Evolutionary conservation across 2,329 filamentous ascomycete species (phyloP), one percentile per base, ranked within the genome.

Genomic region (Teratosphaeria epicoccoides): DNA sequence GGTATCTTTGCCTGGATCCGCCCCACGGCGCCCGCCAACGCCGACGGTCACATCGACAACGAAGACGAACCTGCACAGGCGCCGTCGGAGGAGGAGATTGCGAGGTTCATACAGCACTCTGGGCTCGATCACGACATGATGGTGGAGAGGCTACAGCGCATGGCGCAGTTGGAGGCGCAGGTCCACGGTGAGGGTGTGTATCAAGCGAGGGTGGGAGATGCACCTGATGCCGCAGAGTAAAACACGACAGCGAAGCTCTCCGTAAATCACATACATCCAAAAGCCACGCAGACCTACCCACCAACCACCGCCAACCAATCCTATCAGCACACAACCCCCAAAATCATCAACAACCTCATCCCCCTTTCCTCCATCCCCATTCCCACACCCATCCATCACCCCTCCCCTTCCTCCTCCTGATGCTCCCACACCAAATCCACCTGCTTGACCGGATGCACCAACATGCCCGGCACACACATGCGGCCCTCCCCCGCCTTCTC

Each of bases 381-480:
- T n/a, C n/a, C n/a, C n/a, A n/a, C n/a, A n/a, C n/a, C n/a, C n/a
- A n/a, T 37, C 29, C 28, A 29, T 40, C 33, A 40, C 3, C 14
- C 33, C 33, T 22, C n/a, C 14, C n/a, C 46, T n/a, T 48, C 24
- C 10, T 46, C 29, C 10, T 10, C 62, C 22, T 58, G 52, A 52
- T 68, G 63, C 60, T 75, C 72, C 58, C 70, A 69, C 22, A 75
- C 64, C 61, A 76, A 57, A 59, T 76, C 71, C 1, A 75, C 73
- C 53, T 74, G 69, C 63, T 76, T 76, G 26, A 76, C 72, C 6
- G 74, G 74, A 68, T 76, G 74, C 60, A 76, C 53, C 37, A 76
- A 56, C 67, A 76, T 68, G 2, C 59, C 71, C 0, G 72, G 72
- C 45, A 76, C 55, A 63, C 74, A 76, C 72, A 76, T 76, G 14